Evolutionary conservation across 768 basidiomycete species (phyloP), one percentile per base, ranked within the genome.

Genomic region (Lactarius hengduanensis): DNA sequence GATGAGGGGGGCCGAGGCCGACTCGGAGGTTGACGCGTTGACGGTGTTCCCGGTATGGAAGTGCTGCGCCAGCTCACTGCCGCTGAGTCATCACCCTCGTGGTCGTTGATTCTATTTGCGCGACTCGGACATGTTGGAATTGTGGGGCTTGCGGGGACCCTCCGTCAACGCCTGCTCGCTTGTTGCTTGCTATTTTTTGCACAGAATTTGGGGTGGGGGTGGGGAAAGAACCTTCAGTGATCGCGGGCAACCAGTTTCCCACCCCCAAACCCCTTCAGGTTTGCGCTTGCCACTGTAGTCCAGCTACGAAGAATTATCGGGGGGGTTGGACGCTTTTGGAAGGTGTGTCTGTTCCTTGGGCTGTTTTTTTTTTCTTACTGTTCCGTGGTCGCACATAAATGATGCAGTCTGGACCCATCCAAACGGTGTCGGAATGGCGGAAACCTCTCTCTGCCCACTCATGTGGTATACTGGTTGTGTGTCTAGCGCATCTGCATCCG

Each of bases 261-360:
- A 30, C 26, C 26, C 26, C 26, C 16, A 16, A 18, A 22, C 45
- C 45, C 22, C 22, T 26, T 13, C 11, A 15, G 4, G 22, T 26
- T 22, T 15, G 22, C n/a, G 22, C n/a, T 50, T 22, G 47, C 47
- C 47, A 5, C 22, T 50, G 47, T 50, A 5, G 47, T 26, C 47
- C 18, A 22, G 11, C 47, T 13, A 13, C 47, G 47, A n/a, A n/a
- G n/a, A 15, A 53, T 7, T 30, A 40, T 55, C 61, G 61, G 53
- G 20, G 38, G 38, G 53, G 55, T 54, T 55, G 38, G 40, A 40
- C 61, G 47, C 53, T 32, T 40, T 55, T 18, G 60, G 34, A 20
- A 53, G 13, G 50, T 15, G 26, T 53, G 26, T 15, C 22, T 53
- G 2, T 26, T 28, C 13, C 50, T 53, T 11, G 10, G 47, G n/a